Evolutionary conservation across 176 grass and related monocot genomes (phyloP), one percentile per base, ranked within the genome.

Genomic region (Chrysopogon serrulatus): DNA sequence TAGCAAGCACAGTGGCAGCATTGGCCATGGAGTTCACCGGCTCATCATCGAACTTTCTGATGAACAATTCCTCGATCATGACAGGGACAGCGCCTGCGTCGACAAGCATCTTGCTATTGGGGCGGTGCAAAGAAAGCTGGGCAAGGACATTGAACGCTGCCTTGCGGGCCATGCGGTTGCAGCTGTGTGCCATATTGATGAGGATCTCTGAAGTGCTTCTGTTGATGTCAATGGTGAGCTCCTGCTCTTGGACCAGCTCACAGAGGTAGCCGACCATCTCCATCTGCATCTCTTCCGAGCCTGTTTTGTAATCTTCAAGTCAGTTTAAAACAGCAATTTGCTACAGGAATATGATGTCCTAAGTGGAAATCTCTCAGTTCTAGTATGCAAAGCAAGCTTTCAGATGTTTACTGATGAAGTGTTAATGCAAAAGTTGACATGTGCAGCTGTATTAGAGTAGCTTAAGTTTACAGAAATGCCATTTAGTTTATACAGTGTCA

Each of bases 241-340:
- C 89, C 70, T 95, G 90, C 68, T 95, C 88, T 10, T 79, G 85
- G 6, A 86, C 76, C 18, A 98, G 82, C 23, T 98, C 95, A 17
- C 91, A 68, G 48, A 98, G 88, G 84, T 95, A 98, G 54, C 90
- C 84, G 16, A 91, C 77, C 92, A 98, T 98, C 88, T 95, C 85
- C 73, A 90, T 91, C 79, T 93, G 89, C 30, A 84, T 85, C 44
- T 98, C 92, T 81, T 93, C 91, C 49, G 87, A 77, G 42, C 92
- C 95, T 91, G 83, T 73, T 82, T 77, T 33, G 64, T 41, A 85
- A 54, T 71, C 24, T 71, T 28, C 65, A 71, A 56, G 35, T 90
- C 63, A 90, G 83, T 67, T 81, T 54, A 28, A 86, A 68, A 6
- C 23, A 59, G 1, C 48, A 77, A 68, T 32, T 76, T 60, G 68